These are phyloP conservation scores for Sclerotinia spermophila DNA, from an alignment of 2,329 filamentous ascomycete species.

Conservation along the genomic window DNA sequence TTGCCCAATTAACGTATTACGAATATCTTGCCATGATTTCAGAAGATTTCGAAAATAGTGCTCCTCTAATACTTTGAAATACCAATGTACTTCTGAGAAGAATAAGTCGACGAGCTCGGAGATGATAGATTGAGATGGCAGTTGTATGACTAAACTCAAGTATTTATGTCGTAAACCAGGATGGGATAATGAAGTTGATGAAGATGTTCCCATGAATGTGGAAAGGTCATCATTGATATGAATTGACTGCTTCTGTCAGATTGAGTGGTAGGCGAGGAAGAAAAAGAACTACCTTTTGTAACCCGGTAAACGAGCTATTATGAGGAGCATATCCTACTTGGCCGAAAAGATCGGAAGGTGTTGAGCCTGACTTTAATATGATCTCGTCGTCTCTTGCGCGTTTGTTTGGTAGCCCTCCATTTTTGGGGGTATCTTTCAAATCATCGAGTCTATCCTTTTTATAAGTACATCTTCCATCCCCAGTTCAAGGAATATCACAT, in stretches of 20 bases:
- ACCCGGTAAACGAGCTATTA: slow-evolving; percentile 26
- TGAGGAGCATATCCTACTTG: slow-evolving; percentile 7
- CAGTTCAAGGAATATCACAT: slow-evolving; percentile 40
- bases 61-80: slow-evolving; percentile 15
- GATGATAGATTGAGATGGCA: slow-evolving; percentile 11
- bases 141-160: slow-evolving; percentile 8
- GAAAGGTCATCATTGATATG: slow-evolving; percentile 34
- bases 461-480: neutral
- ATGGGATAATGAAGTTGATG: slow-evolving; percentile 11
- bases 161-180: slow-evolving; percentile 13
- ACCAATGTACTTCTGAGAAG: slow-evolving; percentile 19
- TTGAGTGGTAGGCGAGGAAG: slow-evolving; percentile 38
- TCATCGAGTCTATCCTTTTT: neutral
- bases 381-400: slow-evolving; percentile 45
- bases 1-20: neutral
- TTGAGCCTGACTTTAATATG: slow-evolving; percentile 18
- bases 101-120: slow-evolving; percentile 16
- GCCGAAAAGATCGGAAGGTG: slow-evolving; percentile 6
- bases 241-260: slow-evolving; percentile 43
- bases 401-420: slow-evolving; percentile 39
- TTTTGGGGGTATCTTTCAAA: neutral
- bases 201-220: slow-evolving; percentile 1
- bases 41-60: slow-evolving; percentile 18
- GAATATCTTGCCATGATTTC: slow-evolving; percentile 11
- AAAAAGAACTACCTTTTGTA: neutral